Percentiles rank a stretch among this genome's conserved stretches.
Conservation (phyloP, 208 protist species). For the Giardia muris region DNA sequence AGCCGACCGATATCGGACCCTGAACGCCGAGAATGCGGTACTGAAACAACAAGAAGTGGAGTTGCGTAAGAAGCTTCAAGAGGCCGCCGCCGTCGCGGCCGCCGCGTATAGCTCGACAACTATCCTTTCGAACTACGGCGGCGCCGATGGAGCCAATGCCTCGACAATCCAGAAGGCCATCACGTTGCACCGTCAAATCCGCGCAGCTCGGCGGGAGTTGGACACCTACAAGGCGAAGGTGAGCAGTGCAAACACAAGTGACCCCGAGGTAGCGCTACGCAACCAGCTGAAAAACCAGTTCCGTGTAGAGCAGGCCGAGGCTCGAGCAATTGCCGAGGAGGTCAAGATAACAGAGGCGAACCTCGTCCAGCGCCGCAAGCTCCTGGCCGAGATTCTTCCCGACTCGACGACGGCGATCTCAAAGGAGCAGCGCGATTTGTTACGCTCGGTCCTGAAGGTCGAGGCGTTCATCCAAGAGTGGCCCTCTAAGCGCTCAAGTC, state of each 20-base stretch:
- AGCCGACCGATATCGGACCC: not conserved
- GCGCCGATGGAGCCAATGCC: not conserved
- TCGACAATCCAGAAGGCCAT: slow-evolving; percentile 15
- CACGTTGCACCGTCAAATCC: slow-evolving; percentile 3
- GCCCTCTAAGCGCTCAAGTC: not conserved
- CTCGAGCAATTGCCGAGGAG: not conserved
- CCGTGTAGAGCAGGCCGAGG: not conserved
- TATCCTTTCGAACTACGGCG: not conserved
- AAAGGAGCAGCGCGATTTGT: slow-evolving; percentile 20
- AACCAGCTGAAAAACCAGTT: slow-evolving; percentile 11
- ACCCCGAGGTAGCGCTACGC: slow-evolving; percentile 8
- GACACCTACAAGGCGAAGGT: not conserved
- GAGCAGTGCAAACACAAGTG: not conserved
- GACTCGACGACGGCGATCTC: not conserved
- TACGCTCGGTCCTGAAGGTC: slow-evolving; percentile 6
- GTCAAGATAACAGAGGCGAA: not conserved
- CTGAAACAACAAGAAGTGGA: slow-evolving; percentile 5
- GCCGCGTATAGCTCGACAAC: not conserved
- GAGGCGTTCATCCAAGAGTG: not conserved
- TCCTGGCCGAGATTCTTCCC: slow-evolving; percentile 7
- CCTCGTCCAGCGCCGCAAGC: not conserved
- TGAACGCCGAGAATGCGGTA: not conserved
- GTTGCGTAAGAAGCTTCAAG: slow-evolving; percentile 9
- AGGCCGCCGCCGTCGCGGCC: not conserved
- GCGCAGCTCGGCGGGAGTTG: not conserved